Base-by-base conservation (phyloP, 345 rosid genomes). In the Clausena lansium region DNA sequence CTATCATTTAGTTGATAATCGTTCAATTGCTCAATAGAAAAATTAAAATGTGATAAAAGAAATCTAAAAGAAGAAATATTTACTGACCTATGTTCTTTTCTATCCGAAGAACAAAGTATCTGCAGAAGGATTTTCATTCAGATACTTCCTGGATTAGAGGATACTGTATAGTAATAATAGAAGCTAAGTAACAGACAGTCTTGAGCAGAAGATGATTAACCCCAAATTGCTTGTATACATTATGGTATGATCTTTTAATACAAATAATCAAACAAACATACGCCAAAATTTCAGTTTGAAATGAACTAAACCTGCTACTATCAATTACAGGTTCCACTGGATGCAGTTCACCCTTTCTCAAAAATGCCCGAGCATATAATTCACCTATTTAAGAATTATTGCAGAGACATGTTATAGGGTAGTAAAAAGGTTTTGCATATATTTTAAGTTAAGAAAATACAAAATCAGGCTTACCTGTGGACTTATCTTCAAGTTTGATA, bases 281-380 rank as follows among this genome's bases (percentile, higher is more conserved):
- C 35, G 62, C 71, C 17, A 60, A 38, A 54, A 55, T 50, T 79
- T 75, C 66, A 77, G 68, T 36, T 28, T 79, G 86, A 84, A 74
- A 76, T 67, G 36, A 39, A 62, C 69, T 75, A 50, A 45, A 96
- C 99, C 99, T 93, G 95, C 99, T 94, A 86, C 99, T 97, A 81
- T 97, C 98, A 80, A 97, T 89, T 75, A 97, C 99, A 66, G 98
- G 71, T 89, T 97, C 99, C 79, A 97, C 98, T 4, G 99, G 98
- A 87, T 93, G 98, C 6, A 86, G 97, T 73, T 97, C 98, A 54
- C 96, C 99, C 35, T 87, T 86, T 85, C 98, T 91, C 80, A 97
- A 82, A 88, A 97, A 97, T 70, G 99, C 98, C 83, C 90, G 90
- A 15, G 98, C 99, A 67, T 97, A 97, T 69, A 97, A 78, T 81